phyloP scores from a whole-genome alignment of 305 asterid genomes.

The Plantago rigida region DNA sequence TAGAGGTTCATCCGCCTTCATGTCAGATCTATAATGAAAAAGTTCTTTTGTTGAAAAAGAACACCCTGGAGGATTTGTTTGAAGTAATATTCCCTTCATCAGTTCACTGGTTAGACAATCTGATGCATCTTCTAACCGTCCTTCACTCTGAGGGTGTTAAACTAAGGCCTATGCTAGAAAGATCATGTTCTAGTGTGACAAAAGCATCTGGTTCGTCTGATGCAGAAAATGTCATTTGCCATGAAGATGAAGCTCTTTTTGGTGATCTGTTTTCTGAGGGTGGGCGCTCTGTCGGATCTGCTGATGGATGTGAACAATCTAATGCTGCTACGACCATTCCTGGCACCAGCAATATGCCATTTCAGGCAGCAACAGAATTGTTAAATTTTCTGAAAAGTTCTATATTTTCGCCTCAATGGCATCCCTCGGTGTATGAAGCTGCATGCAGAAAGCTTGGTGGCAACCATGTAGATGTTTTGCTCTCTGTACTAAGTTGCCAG shows the following conservation, averaged over 20 bases:
- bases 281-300: constrained; percentile 73
- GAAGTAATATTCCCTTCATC: constrained; percentile 60
- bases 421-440: constrained; percentile 49
- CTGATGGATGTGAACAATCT: constrained; percentile 70
- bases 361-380: constrained; percentile 71
- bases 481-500: constrained; percentile 56
- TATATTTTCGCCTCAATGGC: constrained; percentile 76
- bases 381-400: constrained; percentile 53
- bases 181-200: constrained; percentile 53
- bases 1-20: constrained; percentile 40
- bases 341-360: constrained; percentile 58
- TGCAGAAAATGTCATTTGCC: constrained; percentile 62
- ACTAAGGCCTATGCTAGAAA: constrained; percentile 64
- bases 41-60: constrained; percentile 49
- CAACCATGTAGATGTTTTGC: constrained; percentile 54
- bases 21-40: constrained; percentile 38
- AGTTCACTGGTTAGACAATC: constrained; percentile 68
- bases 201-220: constrained; percentile 65
- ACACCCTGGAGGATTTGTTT: constrained; percentile 58
- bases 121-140: constrained; percentile 58
- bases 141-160: constrained; percentile 84
- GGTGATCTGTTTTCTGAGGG: constrained; percentile 98
- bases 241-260: constrained; percentile 94
- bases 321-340: constrained; percentile 46
- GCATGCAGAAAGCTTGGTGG: constrained; percentile 51